Conservation (phyloP, 164 flowering plant genomes). For the Echeveria elegans region DNA sequence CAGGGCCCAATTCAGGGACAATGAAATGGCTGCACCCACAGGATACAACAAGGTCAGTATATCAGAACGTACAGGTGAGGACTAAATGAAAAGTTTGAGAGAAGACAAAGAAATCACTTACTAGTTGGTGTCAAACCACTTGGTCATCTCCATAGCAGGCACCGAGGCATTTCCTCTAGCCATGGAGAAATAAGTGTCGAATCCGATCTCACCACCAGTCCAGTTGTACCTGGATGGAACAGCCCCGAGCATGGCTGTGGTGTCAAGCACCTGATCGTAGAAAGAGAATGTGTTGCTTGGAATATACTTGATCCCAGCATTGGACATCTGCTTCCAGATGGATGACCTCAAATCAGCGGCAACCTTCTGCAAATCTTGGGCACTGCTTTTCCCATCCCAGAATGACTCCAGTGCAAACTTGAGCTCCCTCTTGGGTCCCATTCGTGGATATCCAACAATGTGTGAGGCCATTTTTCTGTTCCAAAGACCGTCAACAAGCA, state of each 20-base stretch:
- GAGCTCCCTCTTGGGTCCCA: constrained; percentile 91
- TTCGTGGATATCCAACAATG: constrained; percentile 81
- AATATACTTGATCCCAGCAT: constrained; percentile 65
- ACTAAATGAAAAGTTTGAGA: not conserved
- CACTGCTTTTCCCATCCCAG: constrained; percentile 80
- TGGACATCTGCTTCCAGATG: constrained; percentile 81
- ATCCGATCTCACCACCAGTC: constrained; percentile 72
- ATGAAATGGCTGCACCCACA: constrained; percentile 66
- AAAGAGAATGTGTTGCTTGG: constrained; percentile 83
- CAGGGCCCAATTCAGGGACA: constrained; percentile 88
- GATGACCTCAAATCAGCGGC: constrained; percentile 55
- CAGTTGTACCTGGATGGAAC: constrained; percentile 66
- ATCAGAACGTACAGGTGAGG: not conserved
- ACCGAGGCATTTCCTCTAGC: constrained; percentile 81
- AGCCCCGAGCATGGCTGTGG: constrained; percentile 77
- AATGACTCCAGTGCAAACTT: constrained; percentile 82
- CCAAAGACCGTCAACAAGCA: not conserved
- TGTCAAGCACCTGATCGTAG: constrained; percentile 76
- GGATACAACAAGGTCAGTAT: not conserved
- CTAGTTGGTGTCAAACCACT: constrained; percentile 97
- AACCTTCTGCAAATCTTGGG: constrained; percentile 65
- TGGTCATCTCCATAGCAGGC: constrained; percentile 95
- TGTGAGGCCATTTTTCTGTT: constrained; percentile 78
- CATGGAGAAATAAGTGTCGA: constrained; percentile 75
- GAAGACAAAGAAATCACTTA: constrained; percentile 26